Evolutionary conservation across 2,329 filamentous ascomycete genomes (phyloP).

Genomic region (Alternaria hordeiaustralica): DNA sequence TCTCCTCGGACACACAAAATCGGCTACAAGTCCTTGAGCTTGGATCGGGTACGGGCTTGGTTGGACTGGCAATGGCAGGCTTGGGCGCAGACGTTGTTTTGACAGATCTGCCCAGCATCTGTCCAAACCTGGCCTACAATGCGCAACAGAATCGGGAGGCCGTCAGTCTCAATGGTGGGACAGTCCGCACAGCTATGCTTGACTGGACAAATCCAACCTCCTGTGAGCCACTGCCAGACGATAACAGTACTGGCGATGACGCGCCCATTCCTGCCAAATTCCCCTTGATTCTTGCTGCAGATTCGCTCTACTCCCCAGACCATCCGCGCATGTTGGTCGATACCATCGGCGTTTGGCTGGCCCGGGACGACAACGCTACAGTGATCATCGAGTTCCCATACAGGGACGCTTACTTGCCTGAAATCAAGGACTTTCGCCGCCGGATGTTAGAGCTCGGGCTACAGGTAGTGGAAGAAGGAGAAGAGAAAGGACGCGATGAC

Average conservation of each 20-base stretch:
- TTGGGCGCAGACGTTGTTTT: slow-evolving; percentile 72
- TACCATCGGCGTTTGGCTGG: slow-evolving; percentile 73
- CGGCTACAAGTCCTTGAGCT: slow-evolving; percentile 69
- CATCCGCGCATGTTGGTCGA: slow-evolving; percentile 78
- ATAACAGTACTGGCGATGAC: slow-evolving; percentile 3
- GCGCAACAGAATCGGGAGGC: slow-evolving; percentile 66
- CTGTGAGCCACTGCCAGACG: slow-evolving; percentile 25
- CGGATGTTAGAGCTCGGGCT: slow-evolving; percentile 64
- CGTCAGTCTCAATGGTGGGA: slow-evolving; percentile 63
- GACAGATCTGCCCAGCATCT: slow-evolving; percentile 84
- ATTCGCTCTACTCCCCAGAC: slow-evolving; percentile 84
- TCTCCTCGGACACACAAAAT: background rate
- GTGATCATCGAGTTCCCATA: slow-evolving; percentile 83
- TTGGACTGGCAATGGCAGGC: slow-evolving; percentile 83
- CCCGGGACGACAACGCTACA: slow-evolving; percentile 62
- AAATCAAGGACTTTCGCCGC: slow-evolving; percentile 68
- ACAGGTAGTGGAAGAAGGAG: slow-evolving; percentile 64
- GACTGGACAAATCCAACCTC: slow-evolving; percentile 74
- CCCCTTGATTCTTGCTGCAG: slow-evolving; percentile 77
- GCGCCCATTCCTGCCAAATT: slow-evolving; percentile 41
- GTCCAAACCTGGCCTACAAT: slow-evolving; percentile 81
- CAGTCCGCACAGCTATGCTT: slow-evolving; percentile 68
- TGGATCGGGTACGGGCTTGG: slow-evolving; percentile 88
- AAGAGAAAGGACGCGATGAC: slow-evolving; percentile 73
- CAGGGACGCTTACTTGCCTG: slow-evolving; percentile 71